Conservation (phyloP, 345 rosid species). For the Pelargonium nanum region DNA sequence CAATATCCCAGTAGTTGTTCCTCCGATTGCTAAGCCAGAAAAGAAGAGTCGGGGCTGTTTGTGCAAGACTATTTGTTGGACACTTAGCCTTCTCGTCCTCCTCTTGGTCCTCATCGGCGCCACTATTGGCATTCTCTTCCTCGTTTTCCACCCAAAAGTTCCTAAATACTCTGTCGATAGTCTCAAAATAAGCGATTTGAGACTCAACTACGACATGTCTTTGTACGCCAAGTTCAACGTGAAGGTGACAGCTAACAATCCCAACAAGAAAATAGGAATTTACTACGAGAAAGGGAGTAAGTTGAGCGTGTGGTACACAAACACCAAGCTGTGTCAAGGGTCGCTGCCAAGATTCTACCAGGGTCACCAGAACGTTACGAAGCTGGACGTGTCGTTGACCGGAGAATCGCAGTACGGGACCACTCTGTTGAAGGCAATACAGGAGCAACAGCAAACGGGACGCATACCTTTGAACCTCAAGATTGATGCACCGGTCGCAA, state of each 20-base stretch:
- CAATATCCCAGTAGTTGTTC: conserved; percentile 11
- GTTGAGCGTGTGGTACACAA: conserved; percentile 56
- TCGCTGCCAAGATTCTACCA: conserved; percentile 73
- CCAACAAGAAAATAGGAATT: conserved; percentile 73
- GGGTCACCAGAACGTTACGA: conserved; percentile 63
- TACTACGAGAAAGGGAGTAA: conserved; percentile 62
- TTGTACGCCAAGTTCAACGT: conserved; percentile 60
- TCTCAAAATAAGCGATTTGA: conserved; percentile 48
- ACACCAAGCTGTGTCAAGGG: conserved; percentile 59
- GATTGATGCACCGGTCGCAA: conserved; percentile 53
- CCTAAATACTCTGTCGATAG: conserved; percentile 63
- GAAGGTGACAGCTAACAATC: conserved; percentile 71
- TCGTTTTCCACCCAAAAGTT: conserved; percentile 56
- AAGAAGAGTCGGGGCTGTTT: conserved; percentile 27
- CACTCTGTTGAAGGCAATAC: conserved; percentile 58
- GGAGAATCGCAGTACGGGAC: conserved; percentile 54
- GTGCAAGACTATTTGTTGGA: conserved; percentile 62
- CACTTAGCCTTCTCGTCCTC: conserved; percentile 34
- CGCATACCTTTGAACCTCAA: conserved; percentile 64
- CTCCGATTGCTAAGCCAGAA: conserved; percentile 16
- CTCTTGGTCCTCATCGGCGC: conserved; percentile 35
- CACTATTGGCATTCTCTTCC: conserved; percentile 42
- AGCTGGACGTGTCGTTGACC: conserved; percentile 40
- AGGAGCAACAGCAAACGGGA: conserved; percentile 80
- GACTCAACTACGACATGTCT: conserved; percentile 54